phyloP scores from a whole-genome alignment of 2,329 filamentous ascomycete genomes.

The Didymella lethalis region DNA sequence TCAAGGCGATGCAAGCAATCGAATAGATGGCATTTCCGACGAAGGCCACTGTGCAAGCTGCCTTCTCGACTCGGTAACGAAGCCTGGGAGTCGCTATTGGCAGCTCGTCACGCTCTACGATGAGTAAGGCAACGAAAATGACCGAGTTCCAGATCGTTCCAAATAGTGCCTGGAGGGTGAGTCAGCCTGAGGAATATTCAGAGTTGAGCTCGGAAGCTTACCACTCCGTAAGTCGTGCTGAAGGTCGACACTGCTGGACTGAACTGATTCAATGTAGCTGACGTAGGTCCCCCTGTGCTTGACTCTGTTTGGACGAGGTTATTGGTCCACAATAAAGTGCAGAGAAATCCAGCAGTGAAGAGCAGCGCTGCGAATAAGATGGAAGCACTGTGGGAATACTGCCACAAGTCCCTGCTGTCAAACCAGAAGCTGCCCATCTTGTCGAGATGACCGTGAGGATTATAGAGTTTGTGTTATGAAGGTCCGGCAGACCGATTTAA shows the following conservation, averaged over 20 bases:
- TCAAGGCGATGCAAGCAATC: background rate
- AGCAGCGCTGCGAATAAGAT: background rate
- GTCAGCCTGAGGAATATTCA: background rate
- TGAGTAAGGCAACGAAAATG: background rate
- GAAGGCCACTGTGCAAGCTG: background rate
- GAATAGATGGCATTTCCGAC: background rate
- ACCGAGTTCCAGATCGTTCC: background rate
- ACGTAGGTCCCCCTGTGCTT: no score
- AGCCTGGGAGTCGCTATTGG: background rate
- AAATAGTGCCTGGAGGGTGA: background rate
- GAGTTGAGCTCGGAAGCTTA: background rate
- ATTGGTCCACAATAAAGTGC: background rate
- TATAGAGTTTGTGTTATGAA: no score
- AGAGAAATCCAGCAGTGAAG: background rate
- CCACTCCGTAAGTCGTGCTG: background rate
- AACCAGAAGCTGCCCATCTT: no score
- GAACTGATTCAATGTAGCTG: background rate
- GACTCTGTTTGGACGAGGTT: background rate
- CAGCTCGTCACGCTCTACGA: background rate
- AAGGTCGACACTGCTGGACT: background rate
- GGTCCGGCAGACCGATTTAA: no score
- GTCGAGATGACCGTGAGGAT: no score
- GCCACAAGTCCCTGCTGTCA: background rate
- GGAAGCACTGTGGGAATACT: background rate
- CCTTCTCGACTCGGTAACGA: background rate